These are phyloP conservation scores for Teunomyces panamensis DNA, from an alignment of 805 yeast genomes.

Conservation along the genomic window DNA sequence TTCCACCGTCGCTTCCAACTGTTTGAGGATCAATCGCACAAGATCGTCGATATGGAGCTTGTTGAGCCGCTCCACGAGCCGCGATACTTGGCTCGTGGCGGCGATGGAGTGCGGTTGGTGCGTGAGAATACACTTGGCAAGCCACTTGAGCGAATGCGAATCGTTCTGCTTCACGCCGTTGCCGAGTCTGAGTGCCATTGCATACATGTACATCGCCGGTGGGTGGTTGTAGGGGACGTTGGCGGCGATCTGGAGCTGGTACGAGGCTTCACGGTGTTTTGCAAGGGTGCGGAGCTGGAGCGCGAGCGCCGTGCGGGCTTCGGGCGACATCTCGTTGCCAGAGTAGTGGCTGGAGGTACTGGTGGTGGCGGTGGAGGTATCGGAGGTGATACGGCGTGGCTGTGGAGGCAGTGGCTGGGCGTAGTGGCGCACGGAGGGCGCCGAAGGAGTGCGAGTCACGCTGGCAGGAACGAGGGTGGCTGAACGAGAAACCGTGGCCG, in stretches of 20 bases:
- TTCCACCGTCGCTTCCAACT: constrained; percentile 20
- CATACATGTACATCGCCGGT: constrained; percentile 65
- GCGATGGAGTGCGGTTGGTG: constrained; percentile 4
- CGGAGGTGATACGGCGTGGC: constrained; percentile 4
- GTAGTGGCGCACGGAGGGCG: neutral
- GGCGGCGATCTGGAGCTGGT: constrained; percentile 65
- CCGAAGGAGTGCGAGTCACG: neutral
- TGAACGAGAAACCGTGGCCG: neutral
- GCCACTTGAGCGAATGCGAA: constrained; percentile 55
- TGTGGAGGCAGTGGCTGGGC: constrained; percentile 4
- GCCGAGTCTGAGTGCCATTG: constrained; percentile 63
- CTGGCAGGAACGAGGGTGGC: neutral
- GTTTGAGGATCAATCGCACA: constrained; percentile 21
- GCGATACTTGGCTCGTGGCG: constrained; percentile 9
- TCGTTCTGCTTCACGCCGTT: constrained; percentile 63
- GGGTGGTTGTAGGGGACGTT: constrained; percentile 53
- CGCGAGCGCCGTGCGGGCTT: constrained; percentile 42
- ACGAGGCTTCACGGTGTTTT: constrained; percentile 64
- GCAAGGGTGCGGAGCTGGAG: constrained; percentile 53
- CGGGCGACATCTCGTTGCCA: constrained; percentile 22
- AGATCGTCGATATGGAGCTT: constrained; percentile 28
- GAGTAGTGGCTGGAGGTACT: neutral
- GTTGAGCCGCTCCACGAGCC: constrained; percentile 23
- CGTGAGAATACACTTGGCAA: constrained; percentile 45
- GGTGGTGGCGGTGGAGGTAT: neutral